Base-by-base conservation (phyloP, 2,329 filamentous ascomycete species). In the Curvularia sp. region DNA sequence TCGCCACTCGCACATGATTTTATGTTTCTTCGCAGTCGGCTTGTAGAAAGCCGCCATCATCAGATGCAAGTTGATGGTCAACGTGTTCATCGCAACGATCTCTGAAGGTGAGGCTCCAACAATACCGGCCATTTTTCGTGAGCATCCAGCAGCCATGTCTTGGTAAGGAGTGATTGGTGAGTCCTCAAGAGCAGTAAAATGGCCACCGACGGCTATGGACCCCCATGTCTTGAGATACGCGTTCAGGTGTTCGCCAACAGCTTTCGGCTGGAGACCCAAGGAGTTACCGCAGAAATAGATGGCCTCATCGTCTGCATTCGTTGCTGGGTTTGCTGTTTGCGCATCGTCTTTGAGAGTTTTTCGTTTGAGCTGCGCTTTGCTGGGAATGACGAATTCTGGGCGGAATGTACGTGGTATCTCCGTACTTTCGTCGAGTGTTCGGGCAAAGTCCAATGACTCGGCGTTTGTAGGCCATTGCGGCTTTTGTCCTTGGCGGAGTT, bases 211-310 rank as follows among this genome's bases (percentile, higher is more conserved):
- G 15, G 88, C 93, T 62, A 95, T 89, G 0, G 87, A 89, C 0
- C 89, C 89, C 93, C 93, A 97, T 19, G 91, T 92, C 61, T 89
- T 85, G 1, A 96, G 83, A 67, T 95, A 92, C 4, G 87, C 84
- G 34, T 87, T 81, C 62, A 96, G 78, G 63, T 91, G 86, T n/a
- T 83, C 79, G 15, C 84, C 81, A 0, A 89, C 86, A 5, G 85
- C 84, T 61, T 85, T 87, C 27, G 93, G 92, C 74, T 96, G 93
- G 1, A 93, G 85, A 34, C 93, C 93, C 1, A 97, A 83, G 0
- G 92, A 96, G 79, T 97, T 96, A 53, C 93, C 93, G 66, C 92
- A 94, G 61, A 97, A 88, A 76, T 97, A 97, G 55, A 91, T 88
- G 61, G 82, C 84, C 52, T 79, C 78, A 12, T 82, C 70, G 8